These are phyloP conservation scores for Coix lacrymajobi DNA, from an alignment of 176 grass and related monocot species.

Conservation along the genomic window DNA sequence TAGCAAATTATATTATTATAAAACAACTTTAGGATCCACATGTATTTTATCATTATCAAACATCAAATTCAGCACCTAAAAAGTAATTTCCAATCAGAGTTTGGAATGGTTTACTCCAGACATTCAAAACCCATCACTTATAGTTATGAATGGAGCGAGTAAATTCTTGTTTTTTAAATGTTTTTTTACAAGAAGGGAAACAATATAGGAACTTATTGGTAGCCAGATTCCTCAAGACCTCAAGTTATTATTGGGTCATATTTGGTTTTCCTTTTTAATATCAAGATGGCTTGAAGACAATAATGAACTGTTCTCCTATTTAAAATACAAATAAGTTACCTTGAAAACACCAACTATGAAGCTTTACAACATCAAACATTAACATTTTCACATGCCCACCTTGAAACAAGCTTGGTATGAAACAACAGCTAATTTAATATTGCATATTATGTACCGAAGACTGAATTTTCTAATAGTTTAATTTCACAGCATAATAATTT, in stretches of 20 bases:
- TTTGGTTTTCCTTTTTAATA: slow-evolving; percentile 5
- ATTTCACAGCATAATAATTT: neutral
- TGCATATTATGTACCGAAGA: neutral
- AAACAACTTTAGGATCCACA: neutral
- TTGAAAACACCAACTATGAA: slow-evolving; percentile 8
- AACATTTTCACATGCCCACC: neutral
- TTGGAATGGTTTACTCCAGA: neutral
- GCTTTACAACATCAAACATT: neutral
- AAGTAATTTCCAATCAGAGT: neutral
- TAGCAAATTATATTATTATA: neutral
- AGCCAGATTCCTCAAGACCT: neutral
- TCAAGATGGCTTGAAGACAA: neutral
- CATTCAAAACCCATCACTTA: neutral
- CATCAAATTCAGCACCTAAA: neutral
- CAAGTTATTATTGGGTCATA: neutral
- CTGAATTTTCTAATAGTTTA: neutral
- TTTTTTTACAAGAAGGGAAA: neutral
- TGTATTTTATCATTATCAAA: neutral
- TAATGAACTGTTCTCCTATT: neutral
- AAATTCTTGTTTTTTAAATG: neutral
- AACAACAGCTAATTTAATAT: neutral
- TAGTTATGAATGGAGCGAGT: neutral
- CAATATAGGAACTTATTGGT: neutral
- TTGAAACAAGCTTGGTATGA: neutral
- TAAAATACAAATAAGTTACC: neutral